A percentile compares a stretch with the other conserved stretches of the same genome.
phyloP scores from a whole-genome alignment of 1,139 yeast genomes.

The Yamadazyma spencermartinsiae region DNA sequence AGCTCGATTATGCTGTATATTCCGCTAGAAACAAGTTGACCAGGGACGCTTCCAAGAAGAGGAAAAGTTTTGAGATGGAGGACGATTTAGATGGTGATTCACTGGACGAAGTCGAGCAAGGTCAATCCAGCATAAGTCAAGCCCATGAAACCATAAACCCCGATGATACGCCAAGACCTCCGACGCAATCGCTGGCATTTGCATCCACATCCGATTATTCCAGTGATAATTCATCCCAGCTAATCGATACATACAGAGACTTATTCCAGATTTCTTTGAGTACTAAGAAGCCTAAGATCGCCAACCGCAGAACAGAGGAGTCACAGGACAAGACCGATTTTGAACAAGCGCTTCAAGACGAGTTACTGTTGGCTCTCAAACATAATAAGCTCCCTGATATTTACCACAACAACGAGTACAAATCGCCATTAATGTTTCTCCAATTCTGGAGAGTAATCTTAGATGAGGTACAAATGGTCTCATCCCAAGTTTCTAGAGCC shows the following conservation, averaged over 20 bases:
- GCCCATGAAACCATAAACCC: no score
- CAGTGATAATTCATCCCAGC: not conserved
- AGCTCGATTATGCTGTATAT: conserved; percentile 78
- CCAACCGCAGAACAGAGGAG: conserved; percentile 25
- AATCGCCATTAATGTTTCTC: conserved; percentile 79
- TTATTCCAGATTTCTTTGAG: conserved; percentile 31
- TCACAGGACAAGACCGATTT: conserved; percentile 32
- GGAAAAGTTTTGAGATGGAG: conserved; percentile 10
- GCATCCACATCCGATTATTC: not conserved
- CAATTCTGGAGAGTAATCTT: conserved; percentile 88
- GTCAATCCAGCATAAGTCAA: no score
- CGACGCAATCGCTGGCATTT: not conserved
- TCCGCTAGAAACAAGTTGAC: conserved; percentile 60
- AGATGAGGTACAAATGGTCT: conserved; percentile 95
- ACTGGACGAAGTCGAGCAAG: not conserved
- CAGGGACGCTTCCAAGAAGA: conserved; percentile 30
- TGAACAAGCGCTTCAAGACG: conserved; percentile 39
- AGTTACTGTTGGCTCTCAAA: conserved; percentile 31
- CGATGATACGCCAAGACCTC: no score
- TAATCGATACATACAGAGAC: conserved; percentile 22
- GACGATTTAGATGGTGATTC: conserved; percentile 16
- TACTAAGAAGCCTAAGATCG: conserved; percentile 28
- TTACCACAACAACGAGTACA: conserved; percentile 47
- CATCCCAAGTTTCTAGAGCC: conserved; percentile 69
- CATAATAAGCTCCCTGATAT: conserved; percentile 31